Percentiles rank a stretch among this genome's conserved stretches.
Evolutionary conservation across 768 basidiomycete species (phyloP).

Genomic region (Macrocybe gigantea): DNA sequence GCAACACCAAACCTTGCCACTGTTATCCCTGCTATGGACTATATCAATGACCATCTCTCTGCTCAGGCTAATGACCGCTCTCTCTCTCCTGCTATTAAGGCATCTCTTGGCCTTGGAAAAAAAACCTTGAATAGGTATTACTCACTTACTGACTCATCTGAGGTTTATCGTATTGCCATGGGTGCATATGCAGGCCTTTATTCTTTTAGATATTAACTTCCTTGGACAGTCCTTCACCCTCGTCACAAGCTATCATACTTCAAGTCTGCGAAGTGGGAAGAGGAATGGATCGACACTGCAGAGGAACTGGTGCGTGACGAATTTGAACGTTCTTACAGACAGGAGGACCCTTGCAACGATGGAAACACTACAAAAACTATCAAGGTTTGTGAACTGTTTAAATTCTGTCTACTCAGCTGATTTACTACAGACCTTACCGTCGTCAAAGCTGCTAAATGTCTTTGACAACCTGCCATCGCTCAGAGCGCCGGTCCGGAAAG

Average conservation of each 20-base stretch:
- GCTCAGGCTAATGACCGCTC: neutral
- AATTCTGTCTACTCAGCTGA: neutral
- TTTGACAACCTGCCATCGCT: neutral
- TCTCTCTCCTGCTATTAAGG: neutral
- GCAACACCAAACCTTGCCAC: neutral
- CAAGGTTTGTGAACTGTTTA: neutral
- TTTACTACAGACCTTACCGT: neutral
- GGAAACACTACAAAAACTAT: neutral
- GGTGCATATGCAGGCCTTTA: neutral
- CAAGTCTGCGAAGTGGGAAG: neutral
- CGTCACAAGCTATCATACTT: slow-evolving; percentile 1
- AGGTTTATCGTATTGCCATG: neutral
- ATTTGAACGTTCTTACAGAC: neutral
- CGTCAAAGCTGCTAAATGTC: slow-evolving; percentile 1
- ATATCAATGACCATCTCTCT: neutral
- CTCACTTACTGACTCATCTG: neutral
- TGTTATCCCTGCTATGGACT: slow-evolving; percentile 1
- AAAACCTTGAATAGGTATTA: neutral
- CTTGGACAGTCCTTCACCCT: slow-evolving; percentile 1
- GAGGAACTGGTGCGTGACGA: neutral
- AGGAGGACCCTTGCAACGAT: neutral
- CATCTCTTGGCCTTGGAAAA: neutral
- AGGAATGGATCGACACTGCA: slow-evolving; percentile 1
- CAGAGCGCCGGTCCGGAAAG: neutral
- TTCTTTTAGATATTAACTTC: neutral